These are phyloP conservation scores for Elsinoe fawcettii DNA, from an alignment of 2,329 filamentous ascomycete species.

Conservation along the genomic window DNA sequence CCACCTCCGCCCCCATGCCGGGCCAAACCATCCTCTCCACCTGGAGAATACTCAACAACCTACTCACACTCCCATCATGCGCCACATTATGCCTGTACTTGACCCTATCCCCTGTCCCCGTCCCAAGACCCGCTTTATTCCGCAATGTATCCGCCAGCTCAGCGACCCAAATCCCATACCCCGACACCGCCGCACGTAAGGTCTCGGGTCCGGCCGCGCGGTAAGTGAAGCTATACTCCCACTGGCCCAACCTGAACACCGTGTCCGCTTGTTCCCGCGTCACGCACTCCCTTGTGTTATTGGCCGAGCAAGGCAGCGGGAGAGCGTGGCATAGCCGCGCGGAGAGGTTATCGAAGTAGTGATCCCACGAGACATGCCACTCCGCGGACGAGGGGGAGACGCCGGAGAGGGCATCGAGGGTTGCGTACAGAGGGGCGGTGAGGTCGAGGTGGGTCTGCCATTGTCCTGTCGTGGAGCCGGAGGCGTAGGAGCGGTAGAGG, in stretches of 20 bases:
- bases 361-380: slow-evolving; percentile 68
- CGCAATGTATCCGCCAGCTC: slow-evolving; percentile 63
- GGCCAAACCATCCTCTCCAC: slow-evolving; percentile 74
- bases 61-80: slow-evolving; percentile 66
- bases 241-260: slow-evolving; percentile 69
- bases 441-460: slow-evolving; percentile 60
- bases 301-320: slow-evolving; percentile 59
- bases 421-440: slow-evolving; percentile 47
- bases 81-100: slow-evolving; percentile 70
- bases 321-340: slow-evolving; percentile 69
- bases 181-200: slow-evolving; percentile 53
- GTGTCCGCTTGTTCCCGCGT: slow-evolving; percentile 54
- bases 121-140: neutral
- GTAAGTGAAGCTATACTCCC: slow-evolving; percentile 74
- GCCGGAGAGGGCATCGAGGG: slow-evolving; percentile 61
- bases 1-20: slow-evolving; percentile 70
- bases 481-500: slow-evolving; percentile 39
- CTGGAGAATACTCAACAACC: slow-evolving; percentile 63
- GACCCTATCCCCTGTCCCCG: slow-evolving; percentile 24
- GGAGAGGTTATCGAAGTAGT: slow-evolving; percentile 79
- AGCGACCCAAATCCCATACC: slow-evolving; percentile 65
- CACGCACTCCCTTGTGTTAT: slow-evolving; percentile 50
- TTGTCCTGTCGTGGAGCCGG: slow-evolving; percentile 35
- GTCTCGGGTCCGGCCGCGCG: slow-evolving; percentile 54
- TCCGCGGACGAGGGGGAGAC: slow-evolving; percentile 48